These are phyloP conservation scores for Populus trichocarpa DNA, from an alignment of 441 rosid genomes.

Conservation along the genomic window DNA sequence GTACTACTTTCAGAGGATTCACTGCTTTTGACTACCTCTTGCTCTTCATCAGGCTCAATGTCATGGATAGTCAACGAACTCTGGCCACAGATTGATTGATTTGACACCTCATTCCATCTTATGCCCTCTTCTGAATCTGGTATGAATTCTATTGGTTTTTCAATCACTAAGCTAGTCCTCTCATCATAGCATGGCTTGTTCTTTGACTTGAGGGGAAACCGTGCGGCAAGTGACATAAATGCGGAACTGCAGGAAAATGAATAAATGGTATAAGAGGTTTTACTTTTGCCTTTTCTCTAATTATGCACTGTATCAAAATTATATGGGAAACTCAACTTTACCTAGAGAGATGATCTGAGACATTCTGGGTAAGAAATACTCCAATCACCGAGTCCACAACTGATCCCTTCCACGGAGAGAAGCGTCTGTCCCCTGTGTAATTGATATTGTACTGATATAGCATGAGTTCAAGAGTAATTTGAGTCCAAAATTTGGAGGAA, in stretches of 20 bases:
- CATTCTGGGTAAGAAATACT: slow-evolving; percentile 97
- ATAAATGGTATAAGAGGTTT: slow-evolving; percentile 16
- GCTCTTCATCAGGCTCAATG: slow-evolving; percentile 44
- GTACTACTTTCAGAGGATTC: slow-evolving; percentile 43
- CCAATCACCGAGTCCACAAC: slow-evolving; percentile 96
- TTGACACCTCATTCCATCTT: slow-evolving; percentile 36
- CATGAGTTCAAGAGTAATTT: slow-evolving; percentile 12
- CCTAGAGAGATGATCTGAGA: slow-evolving; percentile 99
- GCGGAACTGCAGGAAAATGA: slow-evolving; percentile 73
- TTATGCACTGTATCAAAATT: background rate
- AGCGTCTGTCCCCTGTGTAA: slow-evolving; percentile 87
- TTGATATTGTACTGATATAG: slow-evolving; percentile 10
- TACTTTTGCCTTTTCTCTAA: background rate
- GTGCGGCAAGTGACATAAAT: slow-evolving; percentile 88
- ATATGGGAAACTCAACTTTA: slow-evolving; percentile 24
- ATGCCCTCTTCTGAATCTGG: slow-evolving; percentile 46
- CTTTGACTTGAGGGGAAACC: slow-evolving; percentile 56
- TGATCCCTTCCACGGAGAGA: slow-evolving; percentile 98
- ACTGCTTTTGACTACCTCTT: slow-evolving; percentile 44
- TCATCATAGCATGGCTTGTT: slow-evolving; percentile 31
- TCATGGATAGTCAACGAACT: slow-evolving; percentile 37
- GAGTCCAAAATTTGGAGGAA: background rate
- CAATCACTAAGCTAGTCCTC: slow-evolving; percentile 27
- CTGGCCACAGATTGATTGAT: slow-evolving; percentile 38
- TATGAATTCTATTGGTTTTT: slow-evolving; percentile 39